Conservation (phyloP, 176 grass and related monocot genomes). For the Pontederia crassipes region DNA sequence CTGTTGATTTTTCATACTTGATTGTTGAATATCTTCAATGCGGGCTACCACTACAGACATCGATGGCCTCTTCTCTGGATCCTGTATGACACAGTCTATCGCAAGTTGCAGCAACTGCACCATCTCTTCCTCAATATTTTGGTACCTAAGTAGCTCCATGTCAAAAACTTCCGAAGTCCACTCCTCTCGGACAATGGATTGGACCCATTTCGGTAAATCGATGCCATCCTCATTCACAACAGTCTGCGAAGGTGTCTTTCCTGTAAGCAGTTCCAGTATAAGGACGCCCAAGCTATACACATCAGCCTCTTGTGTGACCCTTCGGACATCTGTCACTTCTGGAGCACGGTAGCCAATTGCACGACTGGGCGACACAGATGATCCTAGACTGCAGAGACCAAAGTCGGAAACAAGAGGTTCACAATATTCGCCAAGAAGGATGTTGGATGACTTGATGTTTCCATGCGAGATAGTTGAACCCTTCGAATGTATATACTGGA, state of each 20-base stretch:
- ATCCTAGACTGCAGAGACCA: constrained; percentile 35
- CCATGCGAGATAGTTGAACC: constrained; percentile 35
- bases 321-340: constrained; percentile 38
- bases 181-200: neutral
- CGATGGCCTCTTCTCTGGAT: constrained; percentile 28
- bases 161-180: neutral
- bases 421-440: constrained; percentile 23
- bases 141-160: neutral
- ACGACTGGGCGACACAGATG: constrained; percentile 9
- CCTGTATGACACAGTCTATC: constrained; percentile 50
- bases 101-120: constrained; percentile 54
- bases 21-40: constrained; percentile 38
- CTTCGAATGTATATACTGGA: constrained; percentile 53
- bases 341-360: constrained; percentile 40
- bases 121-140: constrained; percentile 42
- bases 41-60: constrained; percentile 40
- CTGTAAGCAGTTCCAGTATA: neutral
- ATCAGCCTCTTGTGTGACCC: constrained; percentile 6
- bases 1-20: neutral
- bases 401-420: constrained; percentile 32
- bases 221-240: neutral
- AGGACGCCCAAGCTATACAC: neutral
- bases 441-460: constrained; percentile 55
- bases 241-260: constrained; percentile 24
- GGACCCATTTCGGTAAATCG: neutral